Conservation (phyloP, 768 basidiomycete genomes). For the Leccinum variicolor region DNA sequence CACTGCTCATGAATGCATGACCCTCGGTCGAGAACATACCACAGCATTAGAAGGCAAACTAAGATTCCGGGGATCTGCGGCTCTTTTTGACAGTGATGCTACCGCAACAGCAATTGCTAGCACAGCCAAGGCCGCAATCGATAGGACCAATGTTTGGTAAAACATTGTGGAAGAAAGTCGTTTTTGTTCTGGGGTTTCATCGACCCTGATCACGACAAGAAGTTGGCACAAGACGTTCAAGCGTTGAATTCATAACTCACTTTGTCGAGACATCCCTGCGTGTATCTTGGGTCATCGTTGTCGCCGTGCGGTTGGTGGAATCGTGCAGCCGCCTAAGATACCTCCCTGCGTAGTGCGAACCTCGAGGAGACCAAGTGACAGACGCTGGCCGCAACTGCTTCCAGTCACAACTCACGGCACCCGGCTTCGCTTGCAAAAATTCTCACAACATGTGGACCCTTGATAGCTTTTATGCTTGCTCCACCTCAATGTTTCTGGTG, state of each 20-base stretch:
- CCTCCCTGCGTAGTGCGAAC: not conserved
- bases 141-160: not conserved
- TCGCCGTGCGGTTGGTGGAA: not conserved
- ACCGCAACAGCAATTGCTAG: constrained; percentile 6
- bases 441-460: not conserved
- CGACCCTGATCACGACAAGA: not conserved
- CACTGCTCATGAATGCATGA: not conserved
- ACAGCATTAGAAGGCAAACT: constrained; percentile 21
- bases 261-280: not conserved
- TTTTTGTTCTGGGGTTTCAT: not conserved
- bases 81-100: not conserved
- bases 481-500: not conserved
- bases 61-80: not conserved
- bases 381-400: not conserved
- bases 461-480: not conserved
- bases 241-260: not conserved
- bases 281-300: not conserved
- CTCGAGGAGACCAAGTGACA: not conserved
- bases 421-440: not conserved
- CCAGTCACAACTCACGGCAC: not conserved
- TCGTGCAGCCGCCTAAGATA: not conserved
- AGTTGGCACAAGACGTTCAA: not conserved
- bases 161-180: not conserved
- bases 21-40: constrained; percentile 11
- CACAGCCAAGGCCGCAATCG: not conserved